Conservation (phyloP, 352 stramenopile genomes). For the Phytophthora citrophthora region DNA sequence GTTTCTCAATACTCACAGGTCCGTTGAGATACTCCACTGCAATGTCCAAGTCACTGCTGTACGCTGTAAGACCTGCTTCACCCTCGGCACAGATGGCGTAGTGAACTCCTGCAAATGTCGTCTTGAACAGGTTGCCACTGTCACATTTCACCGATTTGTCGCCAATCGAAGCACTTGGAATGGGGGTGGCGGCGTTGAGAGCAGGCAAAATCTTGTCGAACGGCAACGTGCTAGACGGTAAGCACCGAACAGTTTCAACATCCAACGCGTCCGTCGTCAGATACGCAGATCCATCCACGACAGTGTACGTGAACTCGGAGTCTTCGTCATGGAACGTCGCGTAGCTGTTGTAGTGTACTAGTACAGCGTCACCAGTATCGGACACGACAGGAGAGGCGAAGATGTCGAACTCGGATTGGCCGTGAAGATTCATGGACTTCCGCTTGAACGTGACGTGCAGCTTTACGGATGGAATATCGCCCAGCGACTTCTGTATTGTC, state of each 20-base stretch:
- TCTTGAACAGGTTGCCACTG: slow-evolving; percentile 38
- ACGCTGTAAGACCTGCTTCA: slow-evolving; percentile 32
- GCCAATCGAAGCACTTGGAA: slow-evolving; percentile 28
- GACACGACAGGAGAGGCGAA: slow-evolving; percentile 33
- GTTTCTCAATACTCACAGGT: slow-evolving; percentile 13
- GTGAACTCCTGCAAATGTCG: slow-evolving; percentile 32
- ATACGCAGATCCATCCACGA: slow-evolving; percentile 36
- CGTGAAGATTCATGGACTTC: slow-evolving; percentile 31
- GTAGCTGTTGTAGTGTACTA: slow-evolving; percentile 30
- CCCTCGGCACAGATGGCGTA: slow-evolving; percentile 39
- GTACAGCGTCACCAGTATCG: slow-evolving; percentile 6
- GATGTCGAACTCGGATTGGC: slow-evolving; percentile 35
- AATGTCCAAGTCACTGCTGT: slow-evolving; percentile 44
- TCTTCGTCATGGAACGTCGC: slow-evolving; percentile 21
- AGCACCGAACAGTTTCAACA: slow-evolving; percentile 21
- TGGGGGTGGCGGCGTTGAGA: slow-evolving; percentile 22
- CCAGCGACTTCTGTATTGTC: neutral
- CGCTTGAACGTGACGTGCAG: slow-evolving; percentile 41
- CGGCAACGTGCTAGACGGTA: slow-evolving; percentile 22
- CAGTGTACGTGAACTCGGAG: slow-evolving; percentile 22
- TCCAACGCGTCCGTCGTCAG: slow-evolving; percentile 1
- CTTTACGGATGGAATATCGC: slow-evolving; percentile 28
- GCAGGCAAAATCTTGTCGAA: slow-evolving; percentile 39
- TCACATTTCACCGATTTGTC: slow-evolving; percentile 26
- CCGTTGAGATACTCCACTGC: slow-evolving; percentile 29